Evolutionary conservation across 75 land plant species (phyloP).

Genomic region (Sequoia sempervirens): DNA sequence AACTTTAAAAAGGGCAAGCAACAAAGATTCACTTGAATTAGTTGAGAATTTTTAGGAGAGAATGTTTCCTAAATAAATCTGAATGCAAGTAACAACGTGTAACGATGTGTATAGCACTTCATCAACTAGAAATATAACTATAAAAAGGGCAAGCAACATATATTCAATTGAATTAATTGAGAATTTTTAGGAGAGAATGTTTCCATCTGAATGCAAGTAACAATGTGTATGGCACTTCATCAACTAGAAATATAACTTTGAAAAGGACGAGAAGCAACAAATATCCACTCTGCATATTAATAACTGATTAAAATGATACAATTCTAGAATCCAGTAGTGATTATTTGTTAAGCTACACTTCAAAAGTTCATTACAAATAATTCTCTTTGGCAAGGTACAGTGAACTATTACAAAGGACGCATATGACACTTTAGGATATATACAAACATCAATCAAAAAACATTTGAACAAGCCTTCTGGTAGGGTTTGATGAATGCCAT

Average conservation of each 20-base stretch:
- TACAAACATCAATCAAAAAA: not conserved
- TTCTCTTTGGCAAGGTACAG: not conserved
- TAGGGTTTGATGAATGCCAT: not conserved
- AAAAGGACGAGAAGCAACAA: not conserved
- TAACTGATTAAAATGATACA: not conserved
- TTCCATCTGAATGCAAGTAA: too few species aligned
- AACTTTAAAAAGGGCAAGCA: not conserved
- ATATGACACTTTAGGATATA: not conserved
- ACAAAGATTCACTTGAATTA: not conserved
- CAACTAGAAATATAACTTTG: not conserved
- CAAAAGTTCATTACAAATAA: not conserved
- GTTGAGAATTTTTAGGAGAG: too few species aligned
- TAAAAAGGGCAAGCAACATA: not conserved
- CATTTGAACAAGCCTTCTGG: not conserved
- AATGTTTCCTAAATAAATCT: too few species aligned
- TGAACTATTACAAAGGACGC: not conserved
- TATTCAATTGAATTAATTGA: not conserved
- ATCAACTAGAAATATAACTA: not conserved
- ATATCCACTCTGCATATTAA: not conserved
- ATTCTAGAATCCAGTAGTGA: too few species aligned
- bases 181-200: too few species aligned
- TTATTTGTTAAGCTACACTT: too few species aligned
- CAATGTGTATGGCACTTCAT: not conserved
- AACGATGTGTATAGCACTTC: not conserved
- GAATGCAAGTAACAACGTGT: too few species aligned